These are phyloP conservation scores for Melaleuca quinquenervia DNA, from an alignment of 345 rosid species.

Conservation along the genomic window DNA sequence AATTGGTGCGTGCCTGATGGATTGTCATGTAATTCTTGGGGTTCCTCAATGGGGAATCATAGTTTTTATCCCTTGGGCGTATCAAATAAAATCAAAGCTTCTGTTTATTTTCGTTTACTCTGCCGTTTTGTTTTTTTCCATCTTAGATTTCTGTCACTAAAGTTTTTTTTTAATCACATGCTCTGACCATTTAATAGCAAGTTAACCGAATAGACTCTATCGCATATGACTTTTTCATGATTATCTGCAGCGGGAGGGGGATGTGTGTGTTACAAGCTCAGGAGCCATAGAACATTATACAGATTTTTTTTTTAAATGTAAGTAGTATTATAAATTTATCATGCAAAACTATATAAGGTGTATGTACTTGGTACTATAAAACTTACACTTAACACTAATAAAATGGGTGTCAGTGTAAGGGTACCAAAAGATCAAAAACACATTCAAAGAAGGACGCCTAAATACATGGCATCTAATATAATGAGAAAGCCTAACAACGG, in stretches of 20 bases:
- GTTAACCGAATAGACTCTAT: neutral
- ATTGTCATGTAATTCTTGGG: neutral
- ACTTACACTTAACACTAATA: too few species aligned
- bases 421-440: too few species aligned
- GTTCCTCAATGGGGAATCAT: neutral
- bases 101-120: neutral
- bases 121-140: neutral
- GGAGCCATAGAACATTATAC: neutral
- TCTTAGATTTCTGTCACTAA: neutral
- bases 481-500: too few species aligned
- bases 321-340: too few species aligned
- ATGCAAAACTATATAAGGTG: too few species aligned
- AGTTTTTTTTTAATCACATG: neutral
- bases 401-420: too few species aligned
- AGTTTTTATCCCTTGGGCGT: neutral
- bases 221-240: neutral
- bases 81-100: too few species aligned
- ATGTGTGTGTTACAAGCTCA: neutral
- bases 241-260: neutral
- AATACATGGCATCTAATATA: too few species aligned
- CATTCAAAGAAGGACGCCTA: too few species aligned
- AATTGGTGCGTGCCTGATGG: neutral
- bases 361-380: too few species aligned
- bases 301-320: too few species aligned
- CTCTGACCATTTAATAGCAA: neutral